A percentile compares a stretch with the other conserved stretches of the same genome.
Evolutionary conservation across 192 early-diverging fungal genomes (phyloP).

Genomic region (Piromyces sp.): DNA sequence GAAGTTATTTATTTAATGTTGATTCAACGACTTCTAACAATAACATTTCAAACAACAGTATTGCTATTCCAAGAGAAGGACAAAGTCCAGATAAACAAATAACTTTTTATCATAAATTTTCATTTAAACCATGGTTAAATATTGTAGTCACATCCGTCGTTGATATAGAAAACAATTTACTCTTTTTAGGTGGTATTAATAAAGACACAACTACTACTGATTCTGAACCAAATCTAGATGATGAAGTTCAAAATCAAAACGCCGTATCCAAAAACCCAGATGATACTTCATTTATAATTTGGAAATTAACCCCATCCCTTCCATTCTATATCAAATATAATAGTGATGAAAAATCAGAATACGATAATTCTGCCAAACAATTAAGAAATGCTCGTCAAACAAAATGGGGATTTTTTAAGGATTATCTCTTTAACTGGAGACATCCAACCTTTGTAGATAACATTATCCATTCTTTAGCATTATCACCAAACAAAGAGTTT

Average conservation of each 20-base stretch:
- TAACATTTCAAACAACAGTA: slow-evolving; percentile 11
- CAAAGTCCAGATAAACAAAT: slow-evolving; percentile 20
- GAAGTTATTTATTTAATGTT: slow-evolving; percentile 33
- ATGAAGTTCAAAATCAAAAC: not conserved
- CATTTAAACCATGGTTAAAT: slow-evolving; percentile 18
- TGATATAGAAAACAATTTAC: slow-evolving; percentile 13
- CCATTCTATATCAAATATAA: not conserved
- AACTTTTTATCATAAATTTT: slow-evolving; percentile 24
- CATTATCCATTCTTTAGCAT: not conserved
- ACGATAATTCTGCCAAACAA: not conserved
- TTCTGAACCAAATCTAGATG: not conserved
- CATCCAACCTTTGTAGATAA: not conserved
- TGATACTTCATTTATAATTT: not conserved
- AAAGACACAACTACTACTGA: not conserved
- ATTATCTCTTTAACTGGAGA: not conserved
- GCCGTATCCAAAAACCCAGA: not conserved
- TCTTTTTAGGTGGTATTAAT: slow-evolving; percentile 19
- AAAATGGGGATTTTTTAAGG: not conserved
- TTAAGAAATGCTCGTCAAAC: not conserved
- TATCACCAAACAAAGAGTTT: not conserved
- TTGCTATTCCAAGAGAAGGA: slow-evolving; percentile 21
- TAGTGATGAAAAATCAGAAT: not conserved
- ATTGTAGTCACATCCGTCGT: slow-evolving; percentile 19
- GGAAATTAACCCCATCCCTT: not conserved
- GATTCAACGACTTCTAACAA: too few species aligned